A percentile compares a stretch with the other conserved stretches of the same genome.
phyloP scores from a whole-genome alignment of 345 rosid genomes.

The Carallia brachiata region DNA sequence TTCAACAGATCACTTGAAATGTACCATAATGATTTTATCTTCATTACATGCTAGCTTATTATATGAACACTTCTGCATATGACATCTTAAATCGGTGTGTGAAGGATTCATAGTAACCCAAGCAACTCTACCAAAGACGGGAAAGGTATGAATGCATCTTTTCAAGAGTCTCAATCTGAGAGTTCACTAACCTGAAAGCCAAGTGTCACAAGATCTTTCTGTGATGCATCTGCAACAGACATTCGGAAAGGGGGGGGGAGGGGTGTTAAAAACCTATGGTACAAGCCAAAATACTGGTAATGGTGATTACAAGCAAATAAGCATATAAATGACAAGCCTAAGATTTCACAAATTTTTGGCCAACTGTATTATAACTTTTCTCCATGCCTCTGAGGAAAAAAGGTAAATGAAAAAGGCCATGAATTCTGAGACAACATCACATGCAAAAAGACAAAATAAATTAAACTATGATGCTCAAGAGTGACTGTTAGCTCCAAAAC shows the following conservation, averaged over 20 bases:
- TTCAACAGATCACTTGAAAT: no score
- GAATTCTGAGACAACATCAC: conserved; percentile 16
- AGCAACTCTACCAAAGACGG: background rate
- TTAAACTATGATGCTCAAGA: conserved; percentile 4
- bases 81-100: background rate
- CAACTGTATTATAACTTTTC: conserved; percentile 84
- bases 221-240: conserved; percentile 90
- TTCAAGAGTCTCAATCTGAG: conserved; percentile 11
- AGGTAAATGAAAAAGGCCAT: background rate
- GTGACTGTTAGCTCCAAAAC: conserved; percentile 70
- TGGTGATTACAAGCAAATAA: conserved; percentile 5
- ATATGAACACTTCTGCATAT: no score
- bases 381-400: conserved; percentile 70
- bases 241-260: conserved; percentile 31
- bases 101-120: background rate
- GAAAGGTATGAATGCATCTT: background rate
- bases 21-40: no score
- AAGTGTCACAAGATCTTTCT: conserved; percentile 82
- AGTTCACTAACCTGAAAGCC: conserved; percentile 76
- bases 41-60: no score
- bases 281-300: background rate
- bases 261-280: background rate
- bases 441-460: conserved; percentile 3
- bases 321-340: conserved; percentile 52
- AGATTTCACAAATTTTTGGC: conserved; percentile 83